Percentiles rank a stretch among this genome's conserved stretches.
These are phyloP conservation scores for Cercospora sp. DNA, from an alignment of 2,329 filamentous ascomycete species.

Conservation along the genomic window DNA sequence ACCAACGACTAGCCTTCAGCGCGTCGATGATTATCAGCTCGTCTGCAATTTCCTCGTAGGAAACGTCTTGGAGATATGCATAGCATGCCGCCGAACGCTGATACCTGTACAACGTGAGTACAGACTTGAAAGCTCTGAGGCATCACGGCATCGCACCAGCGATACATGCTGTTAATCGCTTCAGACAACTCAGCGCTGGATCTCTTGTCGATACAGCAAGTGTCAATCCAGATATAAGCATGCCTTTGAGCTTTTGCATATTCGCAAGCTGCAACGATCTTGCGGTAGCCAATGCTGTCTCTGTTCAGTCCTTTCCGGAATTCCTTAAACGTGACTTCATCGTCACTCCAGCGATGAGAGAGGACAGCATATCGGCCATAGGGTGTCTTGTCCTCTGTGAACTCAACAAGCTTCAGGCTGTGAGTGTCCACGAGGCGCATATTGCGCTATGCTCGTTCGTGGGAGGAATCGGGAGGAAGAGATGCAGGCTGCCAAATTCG, in stretches of 20 bases:
- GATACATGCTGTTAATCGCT: conserved; percentile 6
- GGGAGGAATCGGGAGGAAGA: not conserved
- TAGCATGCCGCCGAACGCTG: conserved; percentile 5
- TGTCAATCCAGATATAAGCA: conserved; percentile 27
- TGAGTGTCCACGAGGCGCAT: conserved; percentile 9
- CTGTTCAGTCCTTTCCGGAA: conserved; percentile 2
- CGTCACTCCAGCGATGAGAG: conserved; percentile 19
- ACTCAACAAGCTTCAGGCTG: conserved; percentile 8
- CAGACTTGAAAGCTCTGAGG: not conserved
- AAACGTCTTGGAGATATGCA: conserved; percentile 18
- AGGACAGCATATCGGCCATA: conserved; percentile 14
- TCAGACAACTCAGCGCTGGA: conserved; percentile 20
- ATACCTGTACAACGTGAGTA: conserved; percentile 4
- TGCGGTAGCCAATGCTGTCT: conserved; percentile 17
- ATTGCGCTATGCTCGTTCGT: not conserved
- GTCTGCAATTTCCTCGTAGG: too few relatives aligned
- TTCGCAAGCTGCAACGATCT: conserved; percentile 15
- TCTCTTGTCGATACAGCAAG: conserved; percentile 26
- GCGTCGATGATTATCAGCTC: not conserved
- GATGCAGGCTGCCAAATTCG: not conserved
- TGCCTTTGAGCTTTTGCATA: conserved; percentile 3
- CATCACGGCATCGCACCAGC: not conserved
- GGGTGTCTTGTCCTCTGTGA: conserved; percentile 11
- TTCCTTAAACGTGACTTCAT: conserved; percentile 16
- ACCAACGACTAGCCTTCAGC: not conserved